Evolutionary conservation across 805 yeast species (phyloP).

Genomic region (Pichia eremophila): DNA sequence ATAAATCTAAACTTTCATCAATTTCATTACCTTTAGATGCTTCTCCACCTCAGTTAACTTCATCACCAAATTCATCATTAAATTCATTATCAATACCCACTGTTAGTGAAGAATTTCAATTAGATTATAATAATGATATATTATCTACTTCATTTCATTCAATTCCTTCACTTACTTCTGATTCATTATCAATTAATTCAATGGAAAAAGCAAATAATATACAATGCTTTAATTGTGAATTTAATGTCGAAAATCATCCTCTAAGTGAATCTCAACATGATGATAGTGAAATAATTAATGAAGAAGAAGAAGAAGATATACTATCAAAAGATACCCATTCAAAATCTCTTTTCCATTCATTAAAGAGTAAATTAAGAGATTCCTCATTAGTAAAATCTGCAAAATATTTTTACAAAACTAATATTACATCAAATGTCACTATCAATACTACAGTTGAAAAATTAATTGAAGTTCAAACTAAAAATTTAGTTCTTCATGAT

Average conservation of each 20-base stretch:
- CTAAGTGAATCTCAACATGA: not conserved
- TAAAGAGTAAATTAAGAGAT: not conserved
- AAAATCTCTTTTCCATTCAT: not conserved
- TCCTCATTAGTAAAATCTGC: not conserved
- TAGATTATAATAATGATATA: not conserved
- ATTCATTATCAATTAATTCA: not conserved
- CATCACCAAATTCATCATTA: not conserved
- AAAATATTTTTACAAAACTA: not conserved
- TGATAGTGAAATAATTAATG: not conserved
- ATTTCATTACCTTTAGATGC: not conserved
- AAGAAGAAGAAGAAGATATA: not conserved
- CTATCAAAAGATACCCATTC: too few species aligned
- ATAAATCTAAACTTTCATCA: not conserved
- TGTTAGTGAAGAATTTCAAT: not conserved
- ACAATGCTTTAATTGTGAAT: not conserved
- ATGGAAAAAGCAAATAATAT: not conserved
- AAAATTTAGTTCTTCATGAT: conserved; percentile 2
- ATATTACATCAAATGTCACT: not conserved
- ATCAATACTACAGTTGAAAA: not conserved
- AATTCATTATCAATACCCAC: not conserved
- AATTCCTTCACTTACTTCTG: not conserved
- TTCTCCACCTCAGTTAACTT: too few species aligned
- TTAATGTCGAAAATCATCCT: not conserved
- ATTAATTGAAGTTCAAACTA: not conserved
- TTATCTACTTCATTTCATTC: not conserved